These are phyloP conservation scores for Eucalyptus globulus DNA, from an alignment of 345 rosid genomes.

Conservation along the genomic window DNA sequence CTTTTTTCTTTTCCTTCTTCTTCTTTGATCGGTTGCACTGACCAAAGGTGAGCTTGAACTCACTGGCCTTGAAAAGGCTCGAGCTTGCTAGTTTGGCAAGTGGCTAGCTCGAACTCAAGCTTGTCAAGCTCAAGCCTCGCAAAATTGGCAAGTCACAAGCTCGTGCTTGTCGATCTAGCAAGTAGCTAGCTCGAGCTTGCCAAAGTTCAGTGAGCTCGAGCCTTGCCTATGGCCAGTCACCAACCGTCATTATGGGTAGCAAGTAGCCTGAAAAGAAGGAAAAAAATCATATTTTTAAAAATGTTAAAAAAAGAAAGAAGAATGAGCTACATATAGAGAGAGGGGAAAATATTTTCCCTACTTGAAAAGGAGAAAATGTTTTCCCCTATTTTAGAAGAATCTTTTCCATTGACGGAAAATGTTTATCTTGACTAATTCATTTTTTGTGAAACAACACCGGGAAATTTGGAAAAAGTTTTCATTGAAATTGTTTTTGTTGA, in stretches of 20 bases:
- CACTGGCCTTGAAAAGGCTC: rapidly evolving
- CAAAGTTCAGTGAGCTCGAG: no score
- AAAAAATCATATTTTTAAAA: rapidly evolving
- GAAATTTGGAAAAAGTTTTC: rapidly evolving
- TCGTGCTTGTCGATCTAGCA: rapidly evolving
- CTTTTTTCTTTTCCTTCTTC: no score
- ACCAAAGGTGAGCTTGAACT: no score
- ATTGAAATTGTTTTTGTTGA: no score
- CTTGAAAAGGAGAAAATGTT: rapidly evolving
- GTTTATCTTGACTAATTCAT: rapidly evolving
- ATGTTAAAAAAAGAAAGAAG: no score
- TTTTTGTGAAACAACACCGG: rapidly evolving
- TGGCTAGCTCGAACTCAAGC: rapidly evolving
- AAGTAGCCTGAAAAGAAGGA: rapidly evolving
- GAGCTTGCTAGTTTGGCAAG: rapidly evolving
- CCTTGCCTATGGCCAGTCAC: rapidly evolving
- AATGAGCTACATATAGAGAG: no score
- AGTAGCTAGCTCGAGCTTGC: rapidly evolving
- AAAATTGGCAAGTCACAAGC: rapidly evolving
- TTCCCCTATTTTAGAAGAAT: rapidly evolving
- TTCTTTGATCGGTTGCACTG: rapidly evolving
- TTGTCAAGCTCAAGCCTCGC: rapidly evolving
- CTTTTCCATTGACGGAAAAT: no score
- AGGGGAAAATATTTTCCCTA: no score
- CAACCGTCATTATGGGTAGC: rapidly evolving